Conservation (phyloP, 768 basidiomycete genomes). For the Macrolepiota fuliginosa region DNA sequence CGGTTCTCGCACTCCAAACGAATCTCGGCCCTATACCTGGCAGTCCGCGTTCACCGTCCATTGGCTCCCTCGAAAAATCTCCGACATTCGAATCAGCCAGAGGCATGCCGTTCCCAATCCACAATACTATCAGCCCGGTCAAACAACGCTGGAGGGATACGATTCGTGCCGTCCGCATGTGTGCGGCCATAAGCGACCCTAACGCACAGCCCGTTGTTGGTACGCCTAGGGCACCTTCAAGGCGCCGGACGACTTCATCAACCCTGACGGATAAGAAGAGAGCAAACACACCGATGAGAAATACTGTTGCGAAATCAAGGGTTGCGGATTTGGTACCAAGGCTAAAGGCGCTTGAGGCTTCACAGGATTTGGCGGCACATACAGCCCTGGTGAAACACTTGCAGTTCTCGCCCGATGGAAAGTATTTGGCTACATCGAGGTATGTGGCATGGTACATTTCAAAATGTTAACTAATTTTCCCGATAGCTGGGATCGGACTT, state of each 20-base stretch:
- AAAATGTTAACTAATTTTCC: not conserved
- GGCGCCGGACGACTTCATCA: conserved; percentile 14
- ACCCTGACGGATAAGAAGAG: not conserved
- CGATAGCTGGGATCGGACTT: conserved; percentile 68
- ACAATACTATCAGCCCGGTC: conserved; percentile 25
- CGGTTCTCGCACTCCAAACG: conserved; percentile 6
- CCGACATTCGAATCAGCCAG: not conserved
- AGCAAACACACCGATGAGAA: conserved; percentile 1
- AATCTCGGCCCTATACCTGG: conserved; percentile 8
- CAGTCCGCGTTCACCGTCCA: conserved; percentile 16
- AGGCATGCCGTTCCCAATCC: conserved; percentile 3
- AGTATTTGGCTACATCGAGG: conserved; percentile 72
- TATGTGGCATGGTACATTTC: conserved; percentile 20
- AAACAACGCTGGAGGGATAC: conserved; percentile 45
- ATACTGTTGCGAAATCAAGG: conserved; percentile 34
- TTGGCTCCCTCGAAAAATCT: conserved; percentile 22
- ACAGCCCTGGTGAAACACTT: conserved; percentile 67
- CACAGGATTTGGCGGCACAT: conserved; percentile 64
- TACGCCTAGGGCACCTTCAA: conserved; percentile 5
- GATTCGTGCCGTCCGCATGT: conserved; percentile 41
- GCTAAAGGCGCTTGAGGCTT: conserved; percentile 49
- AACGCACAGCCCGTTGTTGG: not conserved
- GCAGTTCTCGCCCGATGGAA: conserved; percentile 77
- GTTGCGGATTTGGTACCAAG: conserved; percentile 54
- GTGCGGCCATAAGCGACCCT: conserved; percentile 9